Percentiles rank a stretch among this genome's conserved stretches.
Evolutionary conservation across 805 yeast species (phyloP).

Genomic region (Suhomyces sp.): DNA sequence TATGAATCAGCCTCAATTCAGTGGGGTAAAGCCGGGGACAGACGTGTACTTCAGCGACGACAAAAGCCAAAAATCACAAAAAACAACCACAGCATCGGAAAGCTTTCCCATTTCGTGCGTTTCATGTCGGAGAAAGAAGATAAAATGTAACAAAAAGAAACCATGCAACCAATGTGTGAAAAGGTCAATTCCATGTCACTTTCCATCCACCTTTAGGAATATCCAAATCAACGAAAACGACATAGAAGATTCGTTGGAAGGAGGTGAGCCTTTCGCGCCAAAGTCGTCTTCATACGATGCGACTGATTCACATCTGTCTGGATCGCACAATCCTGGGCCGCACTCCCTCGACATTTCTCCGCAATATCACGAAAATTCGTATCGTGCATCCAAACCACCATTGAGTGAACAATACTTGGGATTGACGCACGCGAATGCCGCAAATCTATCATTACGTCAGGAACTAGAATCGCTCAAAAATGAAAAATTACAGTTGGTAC

Average conservation of each 20-base stretch:
- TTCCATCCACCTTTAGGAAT: constrained; percentile 47
- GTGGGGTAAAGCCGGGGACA: neutral
- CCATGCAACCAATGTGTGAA: constrained; percentile 44
- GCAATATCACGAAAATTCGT: neutral
- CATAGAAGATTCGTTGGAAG: constrained; percentile 4
- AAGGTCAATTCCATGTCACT: constrained; percentile 39
- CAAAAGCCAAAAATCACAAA: neutral
- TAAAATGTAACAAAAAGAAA: constrained; percentile 31
- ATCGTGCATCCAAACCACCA: neutral
- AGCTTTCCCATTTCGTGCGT: constrained; percentile 34
- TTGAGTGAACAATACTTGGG: neutral
- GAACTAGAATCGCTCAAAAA: constrained; percentile 18
- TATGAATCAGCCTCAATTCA: neutral
- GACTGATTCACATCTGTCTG: neutral
- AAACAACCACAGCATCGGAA: constrained; percentile 10
- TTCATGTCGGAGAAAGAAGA: constrained; percentile 35
- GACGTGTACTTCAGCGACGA: neutral
- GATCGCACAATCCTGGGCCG: neutral
- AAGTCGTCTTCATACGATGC: neutral
- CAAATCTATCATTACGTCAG: neutral
- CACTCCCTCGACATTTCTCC: neutral
- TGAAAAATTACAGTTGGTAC: constrained; percentile 19
- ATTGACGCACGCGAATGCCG: neutral
- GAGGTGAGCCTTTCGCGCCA: neutral
- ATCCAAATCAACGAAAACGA: constrained; percentile 27